Conservation (phyloP, 2,329 filamentous ascomycete species). For the Pseudomassariella vexata region DNA sequence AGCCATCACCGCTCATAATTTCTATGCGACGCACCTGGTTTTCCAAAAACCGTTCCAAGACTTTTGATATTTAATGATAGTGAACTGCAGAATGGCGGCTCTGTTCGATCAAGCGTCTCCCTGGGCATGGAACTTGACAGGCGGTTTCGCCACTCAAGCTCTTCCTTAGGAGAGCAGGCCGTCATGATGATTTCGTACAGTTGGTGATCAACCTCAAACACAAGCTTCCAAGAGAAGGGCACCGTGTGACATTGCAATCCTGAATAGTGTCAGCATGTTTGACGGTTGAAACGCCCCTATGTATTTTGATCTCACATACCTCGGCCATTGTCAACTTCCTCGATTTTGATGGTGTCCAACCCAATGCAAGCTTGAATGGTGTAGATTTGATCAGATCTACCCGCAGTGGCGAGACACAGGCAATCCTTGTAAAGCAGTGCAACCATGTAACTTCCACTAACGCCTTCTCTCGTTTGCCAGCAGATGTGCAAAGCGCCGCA, state of each 20-base stretch:
- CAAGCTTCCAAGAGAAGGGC: constrained; percentile 84
- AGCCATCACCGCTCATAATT: no score
- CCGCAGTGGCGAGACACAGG: constrained; percentile 66
- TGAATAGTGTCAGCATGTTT: constrained; percentile 29
- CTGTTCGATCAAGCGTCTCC: constrained; percentile 39
- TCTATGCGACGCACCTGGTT: constrained; percentile 46
- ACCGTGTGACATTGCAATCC: constrained; percentile 83
- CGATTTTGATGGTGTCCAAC: constrained; percentile 58
- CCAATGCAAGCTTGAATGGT: constrained; percentile 70
- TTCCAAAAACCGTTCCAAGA: constrained; percentile 69
- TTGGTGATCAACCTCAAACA: constrained; percentile 72
- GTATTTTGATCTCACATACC: constrained; percentile 48
- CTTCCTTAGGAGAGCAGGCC: constrained; percentile 76
- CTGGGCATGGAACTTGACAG: constrained; percentile 48
- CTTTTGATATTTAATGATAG: constrained; percentile 66
- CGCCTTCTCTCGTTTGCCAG: constrained; percentile 65
- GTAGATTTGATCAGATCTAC: constrained; percentile 62
- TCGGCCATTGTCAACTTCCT: constrained; percentile 69
- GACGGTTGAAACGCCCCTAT: constrained; percentile 8
- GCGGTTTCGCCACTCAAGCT: constrained; percentile 71
- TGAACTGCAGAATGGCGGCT: constrained; percentile 52
- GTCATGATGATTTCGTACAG: constrained; percentile 83
- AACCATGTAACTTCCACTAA: constrained; percentile 77
- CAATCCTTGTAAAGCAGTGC: constrained; percentile 79
- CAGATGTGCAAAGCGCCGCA: constrained; percentile 81